phyloP scores from a whole-genome alignment of 208 protist genomes.

The Leishmania aethiopica region DNA sequence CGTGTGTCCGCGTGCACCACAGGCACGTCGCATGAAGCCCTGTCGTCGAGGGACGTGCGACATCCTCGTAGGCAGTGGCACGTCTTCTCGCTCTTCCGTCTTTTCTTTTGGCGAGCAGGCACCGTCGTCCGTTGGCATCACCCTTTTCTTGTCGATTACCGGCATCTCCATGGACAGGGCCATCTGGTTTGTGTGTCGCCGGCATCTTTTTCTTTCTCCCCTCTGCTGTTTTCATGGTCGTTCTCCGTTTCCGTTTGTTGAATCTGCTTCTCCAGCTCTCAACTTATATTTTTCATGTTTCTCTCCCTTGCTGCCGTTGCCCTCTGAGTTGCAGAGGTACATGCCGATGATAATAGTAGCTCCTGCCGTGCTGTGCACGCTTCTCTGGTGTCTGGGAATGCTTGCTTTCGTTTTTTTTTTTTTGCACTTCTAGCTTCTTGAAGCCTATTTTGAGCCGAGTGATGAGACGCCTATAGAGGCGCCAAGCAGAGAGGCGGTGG shows the following conservation, averaged over 20 bases:
- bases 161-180: not conserved
- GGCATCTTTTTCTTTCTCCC: not conserved
- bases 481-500: not conserved
- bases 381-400: not conserved
- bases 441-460: not conserved
- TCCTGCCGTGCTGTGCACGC: not conserved
- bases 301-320: not conserved
- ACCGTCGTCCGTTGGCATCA: not conserved
- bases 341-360: not conserved
- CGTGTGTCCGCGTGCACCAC: not conserved
- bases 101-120: not conserved
- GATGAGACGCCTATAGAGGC: not conserved
- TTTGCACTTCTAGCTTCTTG: not conserved
- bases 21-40: not conserved
- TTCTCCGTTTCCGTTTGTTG: not conserved
- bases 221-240: not conserved
- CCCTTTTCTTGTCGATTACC: not conserved
- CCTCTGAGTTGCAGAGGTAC: not conserved
- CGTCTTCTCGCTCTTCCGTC: not conserved
- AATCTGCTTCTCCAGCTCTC: not conserved
- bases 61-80: not conserved
- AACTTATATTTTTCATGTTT: not conserved
- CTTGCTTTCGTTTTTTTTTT: not conserved
- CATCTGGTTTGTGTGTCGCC: not conserved
- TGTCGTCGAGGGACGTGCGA: not conserved